These are phyloP conservation scores for Scleroderma bovista DNA, from an alignment of 768 basidiomycete species.

Conservation along the genomic window DNA sequence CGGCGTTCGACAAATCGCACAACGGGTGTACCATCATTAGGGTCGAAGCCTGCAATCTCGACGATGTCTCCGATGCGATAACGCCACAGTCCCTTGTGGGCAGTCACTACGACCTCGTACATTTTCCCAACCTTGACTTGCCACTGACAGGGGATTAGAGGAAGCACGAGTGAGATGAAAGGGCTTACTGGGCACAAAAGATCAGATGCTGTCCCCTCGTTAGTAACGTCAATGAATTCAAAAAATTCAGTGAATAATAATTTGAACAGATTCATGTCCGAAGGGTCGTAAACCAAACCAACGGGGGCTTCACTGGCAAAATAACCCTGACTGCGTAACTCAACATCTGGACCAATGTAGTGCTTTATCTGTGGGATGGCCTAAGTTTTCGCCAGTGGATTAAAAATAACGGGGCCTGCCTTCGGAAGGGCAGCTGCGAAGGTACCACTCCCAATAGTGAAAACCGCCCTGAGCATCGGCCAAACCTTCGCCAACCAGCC, in stretches of 20 bases:
- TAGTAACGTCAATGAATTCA: slow-evolving; percentile 5
- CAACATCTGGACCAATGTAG: slow-evolving; percentile 1
- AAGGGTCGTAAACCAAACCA: not conserved
- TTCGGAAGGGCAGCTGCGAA: slow-evolving; percentile 1
- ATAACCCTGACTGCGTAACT: slow-evolving; percentile 1
- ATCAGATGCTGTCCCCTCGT: not conserved
- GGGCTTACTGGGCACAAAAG: slow-evolving; percentile 1
- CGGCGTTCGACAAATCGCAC: slow-evolving; percentile 4
- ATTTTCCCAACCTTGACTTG: not conserved
- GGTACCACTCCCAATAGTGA: slow-evolving; percentile 1
- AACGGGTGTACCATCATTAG: slow-evolving; percentile 5
- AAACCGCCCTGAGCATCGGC: not conserved
- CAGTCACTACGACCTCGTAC: slow-evolving; percentile 6
- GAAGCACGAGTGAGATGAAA: not conserved
- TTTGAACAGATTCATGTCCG: slow-evolving; percentile 7
- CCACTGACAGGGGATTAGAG: slow-evolving; percentile 1
- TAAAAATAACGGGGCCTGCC: not conserved
- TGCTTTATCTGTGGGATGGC: not conserved
- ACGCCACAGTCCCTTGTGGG: slow-evolving; percentile 6
- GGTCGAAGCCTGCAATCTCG: slow-evolving; percentile 6
- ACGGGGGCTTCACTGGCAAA: not conserved
- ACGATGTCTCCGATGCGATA: slow-evolving; percentile 4
- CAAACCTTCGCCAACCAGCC: slow-evolving; percentile 2
- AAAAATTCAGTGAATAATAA: not conserved
- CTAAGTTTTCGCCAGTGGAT: not conserved